Base-by-base conservation (phyloP, 192 early-diverging fungal genomes). In the Rhizophlyctis rosea region DNA sequence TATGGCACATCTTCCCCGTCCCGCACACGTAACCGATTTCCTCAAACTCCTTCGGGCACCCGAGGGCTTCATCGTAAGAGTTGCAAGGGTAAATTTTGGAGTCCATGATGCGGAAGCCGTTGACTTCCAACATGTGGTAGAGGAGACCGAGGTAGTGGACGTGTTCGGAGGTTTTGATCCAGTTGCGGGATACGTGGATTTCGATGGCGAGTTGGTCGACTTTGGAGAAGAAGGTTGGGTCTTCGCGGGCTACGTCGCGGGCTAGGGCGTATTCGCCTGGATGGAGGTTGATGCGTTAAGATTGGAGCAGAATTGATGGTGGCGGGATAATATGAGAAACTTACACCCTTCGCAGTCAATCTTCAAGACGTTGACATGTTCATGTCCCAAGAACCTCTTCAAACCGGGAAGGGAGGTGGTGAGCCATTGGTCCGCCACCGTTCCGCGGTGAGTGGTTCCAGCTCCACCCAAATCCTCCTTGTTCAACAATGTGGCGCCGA, bases 191-290 rank as follows among this genome's bases (percentile, higher is more conserved):
- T 11, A 58, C 29, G 30, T 58, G 57, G 23, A 58, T 58, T 23
- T 58, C 53, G 34, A 58, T 57, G 34, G 57, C 34, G 13, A 58
- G 57, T 32, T 58, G 57, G 24, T 58, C 53, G 34, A 58, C 34
- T 13, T 58, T 58, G 34, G 11, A 7, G 53, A 58, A 58, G 39
- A 58, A 58, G 53, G 9, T 14, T 13, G 57, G 57, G 24, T 58
- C 57, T 7, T 47, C n/a, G 9, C 7, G 11, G 11, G 57, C 34
- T 7, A 58, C 36, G 23, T 58, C 57, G n/a, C 57, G 11, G 9
- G 57, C 57, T 23, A 58, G 53, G 9, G 57, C 7, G 24, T 54
- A 58, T 24, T 58, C 57, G 57, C 57, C n/a, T n/a, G n/a, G n/a
- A n/a, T n/a, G n/a, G n/a, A n/a, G n/a, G n/a, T n/a, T n/a, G n/a